phyloP scores from a whole-genome alignment of 2,329 filamentous ascomycete genomes.

The Pseudocercospora musae region DNA sequence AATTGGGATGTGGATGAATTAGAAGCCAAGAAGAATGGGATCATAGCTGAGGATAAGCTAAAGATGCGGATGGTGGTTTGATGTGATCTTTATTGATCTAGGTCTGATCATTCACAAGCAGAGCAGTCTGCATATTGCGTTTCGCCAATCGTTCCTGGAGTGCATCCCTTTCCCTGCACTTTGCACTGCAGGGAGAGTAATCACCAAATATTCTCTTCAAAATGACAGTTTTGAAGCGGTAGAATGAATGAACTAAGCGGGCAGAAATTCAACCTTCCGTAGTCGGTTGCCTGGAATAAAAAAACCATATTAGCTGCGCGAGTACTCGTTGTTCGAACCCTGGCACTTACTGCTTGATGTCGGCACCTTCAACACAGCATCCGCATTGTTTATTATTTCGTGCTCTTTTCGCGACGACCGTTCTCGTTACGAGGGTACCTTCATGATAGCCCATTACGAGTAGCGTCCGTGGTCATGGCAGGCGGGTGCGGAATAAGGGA shows the following conservation, averaged over 20 bases:
- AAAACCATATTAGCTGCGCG: neutral
- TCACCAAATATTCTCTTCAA: neutral
- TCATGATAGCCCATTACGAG: too few relatives aligned
- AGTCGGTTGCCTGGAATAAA: neutral
- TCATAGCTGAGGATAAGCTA: slow-evolving; percentile 35
- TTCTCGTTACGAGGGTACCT: neutral
- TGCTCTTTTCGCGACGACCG: neutral
- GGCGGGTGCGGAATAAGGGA: neutral
- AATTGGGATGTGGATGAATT: slow-evolving; percentile 41
- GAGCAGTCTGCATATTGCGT: neutral
- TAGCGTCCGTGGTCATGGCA: too few relatives aligned
- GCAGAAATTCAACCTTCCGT: neutral
- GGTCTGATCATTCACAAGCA: neutral
- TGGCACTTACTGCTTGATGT: neutral
- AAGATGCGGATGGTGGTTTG: slow-evolving; percentile 29
- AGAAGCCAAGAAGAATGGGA: slow-evolving; percentile 32
- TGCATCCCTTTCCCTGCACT: neutral
- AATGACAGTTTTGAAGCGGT: neutral
- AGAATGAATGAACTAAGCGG: neutral
- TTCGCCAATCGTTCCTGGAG: neutral
- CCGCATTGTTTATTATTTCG: neutral
- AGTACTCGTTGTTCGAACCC: neutral
- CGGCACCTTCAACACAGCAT: neutral
- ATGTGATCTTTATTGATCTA: neutral
- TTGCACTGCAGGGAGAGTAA: neutral